Conservation (phyloP, 345 rosid genomes). For the Lumnitzera racemosa region DNA sequence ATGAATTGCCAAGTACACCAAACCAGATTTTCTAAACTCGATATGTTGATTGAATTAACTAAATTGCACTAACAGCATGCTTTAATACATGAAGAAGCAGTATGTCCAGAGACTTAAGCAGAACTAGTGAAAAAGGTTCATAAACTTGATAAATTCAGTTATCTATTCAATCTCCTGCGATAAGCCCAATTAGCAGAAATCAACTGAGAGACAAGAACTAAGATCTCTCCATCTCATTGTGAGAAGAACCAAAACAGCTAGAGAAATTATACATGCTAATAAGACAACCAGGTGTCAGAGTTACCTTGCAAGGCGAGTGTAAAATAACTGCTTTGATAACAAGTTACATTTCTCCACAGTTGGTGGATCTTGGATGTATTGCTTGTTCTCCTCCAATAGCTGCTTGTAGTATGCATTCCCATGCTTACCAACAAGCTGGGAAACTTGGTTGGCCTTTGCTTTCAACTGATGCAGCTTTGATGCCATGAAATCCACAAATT, state of each 20-base stretch:
- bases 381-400: constrained; percentile 60
- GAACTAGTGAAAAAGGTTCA: too few relatives aligned
- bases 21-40: too few relatives aligned
- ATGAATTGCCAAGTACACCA: too few relatives aligned
- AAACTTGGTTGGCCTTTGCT: constrained; percentile 52
- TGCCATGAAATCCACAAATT: constrained; percentile 30
- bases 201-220: too few relatives aligned
- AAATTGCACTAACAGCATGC: too few relatives aligned
- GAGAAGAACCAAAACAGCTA: not conserved
- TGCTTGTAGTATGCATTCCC: constrained; percentile 48
- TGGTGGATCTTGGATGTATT: constrained; percentile 54
- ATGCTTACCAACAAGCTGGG: constrained; percentile 44
- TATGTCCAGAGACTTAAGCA: too few relatives aligned
- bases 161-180: too few relatives aligned
- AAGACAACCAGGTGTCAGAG: not conserved
- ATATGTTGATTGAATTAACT: too few relatives aligned
- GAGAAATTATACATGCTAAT: not conserved
- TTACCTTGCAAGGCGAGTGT: constrained; percentile 76
- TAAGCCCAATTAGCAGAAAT: too few relatives aligned
- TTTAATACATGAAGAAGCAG: too few relatives aligned
- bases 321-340: constrained; percentile 51
- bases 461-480: constrained; percentile 49
- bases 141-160: too few relatives aligned
- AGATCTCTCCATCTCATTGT: too few relatives aligned
- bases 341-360: constrained; percentile 52